Conservation (phyloP, 2,329 filamentous ascomycete species). For the Corinectria fuckeliana region DNA sequence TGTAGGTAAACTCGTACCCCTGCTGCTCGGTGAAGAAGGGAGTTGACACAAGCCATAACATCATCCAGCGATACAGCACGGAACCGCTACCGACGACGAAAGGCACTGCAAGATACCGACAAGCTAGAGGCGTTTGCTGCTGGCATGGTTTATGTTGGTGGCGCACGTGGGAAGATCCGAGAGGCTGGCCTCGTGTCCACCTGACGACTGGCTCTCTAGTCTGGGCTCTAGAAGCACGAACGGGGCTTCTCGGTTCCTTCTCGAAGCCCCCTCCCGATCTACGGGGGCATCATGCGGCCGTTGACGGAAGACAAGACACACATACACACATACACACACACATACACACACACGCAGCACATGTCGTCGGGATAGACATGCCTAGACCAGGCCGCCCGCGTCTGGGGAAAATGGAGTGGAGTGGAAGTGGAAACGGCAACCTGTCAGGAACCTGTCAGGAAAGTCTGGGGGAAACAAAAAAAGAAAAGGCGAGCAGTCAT, state of each 20-base stretch:
- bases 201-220: too few species aligned
- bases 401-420: slow-evolving; percentile 26
- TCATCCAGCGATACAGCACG: not conserved
- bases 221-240: not conserved
- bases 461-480: slow-evolving; percentile 9
- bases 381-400: not conserved
- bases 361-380: slow-evolving; percentile 14
- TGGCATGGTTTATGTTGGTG: not conserved
- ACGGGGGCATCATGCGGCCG: too few species aligned
- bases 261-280: not conserved
- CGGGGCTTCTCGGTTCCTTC: not conserved
- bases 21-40: not conserved
- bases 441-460: not conserved
- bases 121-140: not conserved
- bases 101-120: not conserved
- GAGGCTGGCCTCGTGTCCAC: not conserved
- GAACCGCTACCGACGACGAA: too few species aligned
- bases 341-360: too few species aligned
- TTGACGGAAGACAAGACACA: too few species aligned
- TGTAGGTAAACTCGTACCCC: too few species aligned
- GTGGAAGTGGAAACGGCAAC: too few species aligned
- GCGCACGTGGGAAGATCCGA: not conserved
- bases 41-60: slow-evolving; percentile 1
- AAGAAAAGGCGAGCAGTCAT: not conserved
- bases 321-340: too few species aligned